phyloP scores from a whole-genome alignment of 2,329 filamentous ascomycete genomes.

The Aspergillus sergii region DNA sequence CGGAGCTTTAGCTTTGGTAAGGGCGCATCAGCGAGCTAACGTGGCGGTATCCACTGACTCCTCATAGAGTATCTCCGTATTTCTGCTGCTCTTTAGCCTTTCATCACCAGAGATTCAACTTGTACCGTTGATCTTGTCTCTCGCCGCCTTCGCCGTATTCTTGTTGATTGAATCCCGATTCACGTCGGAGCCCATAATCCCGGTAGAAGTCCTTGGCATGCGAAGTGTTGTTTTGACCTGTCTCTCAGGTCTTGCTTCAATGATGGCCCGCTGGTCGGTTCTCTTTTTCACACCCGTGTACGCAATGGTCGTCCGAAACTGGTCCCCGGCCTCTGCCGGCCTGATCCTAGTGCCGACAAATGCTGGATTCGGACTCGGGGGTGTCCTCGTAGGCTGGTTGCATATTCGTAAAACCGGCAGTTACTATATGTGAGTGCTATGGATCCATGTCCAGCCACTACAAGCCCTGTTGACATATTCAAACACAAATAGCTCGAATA shows the following conservation, averaged over 20 bases:
- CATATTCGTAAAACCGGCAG: conserved; percentile 74
- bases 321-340: conserved; percentile 70
- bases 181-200: conserved; percentile 72
- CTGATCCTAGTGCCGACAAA: conserved; percentile 81
- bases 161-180: conserved; percentile 65
- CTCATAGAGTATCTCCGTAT: conserved; percentile 61
- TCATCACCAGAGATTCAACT: conserved; percentile 64
- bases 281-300: conserved; percentile 82
- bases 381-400: conserved; percentile 71
- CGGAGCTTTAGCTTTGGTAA: conserved; percentile 68
- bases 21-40: conserved; percentile 18
- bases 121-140: conserved; percentile 63
- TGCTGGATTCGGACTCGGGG: conserved; percentile 73
- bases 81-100: conserved; percentile 72
- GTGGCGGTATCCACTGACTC: conserved; percentile 6
- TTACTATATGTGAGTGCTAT: conserved; percentile 63
- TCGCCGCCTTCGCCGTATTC: conserved; percentile 60
- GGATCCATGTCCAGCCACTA: not conserved
- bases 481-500: conserved; percentile 48
- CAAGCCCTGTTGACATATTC: not conserved
- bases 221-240: conserved; percentile 73
- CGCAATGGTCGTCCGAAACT: conserved; percentile 73
- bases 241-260: conserved; percentile 72
- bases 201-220: conserved; percentile 68
- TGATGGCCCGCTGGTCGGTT: conserved; percentile 79